These are phyloP conservation scores for Nyssa sinensis DNA, from an alignment of 148 eudicot genomes.

Conservation along the genomic window DNA sequence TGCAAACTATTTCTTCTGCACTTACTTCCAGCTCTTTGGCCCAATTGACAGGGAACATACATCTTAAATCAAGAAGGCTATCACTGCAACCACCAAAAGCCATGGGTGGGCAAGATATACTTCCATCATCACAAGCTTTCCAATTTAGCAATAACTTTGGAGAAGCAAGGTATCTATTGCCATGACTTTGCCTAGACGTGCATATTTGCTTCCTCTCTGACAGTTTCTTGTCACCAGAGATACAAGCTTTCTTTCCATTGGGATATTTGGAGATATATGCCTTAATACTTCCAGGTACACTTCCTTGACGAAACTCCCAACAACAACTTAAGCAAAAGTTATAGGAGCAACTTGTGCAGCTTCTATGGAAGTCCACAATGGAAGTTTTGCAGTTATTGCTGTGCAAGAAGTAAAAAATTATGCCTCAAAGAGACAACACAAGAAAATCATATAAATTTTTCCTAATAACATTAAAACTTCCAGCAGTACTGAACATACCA, in stretches of 20 bases:
- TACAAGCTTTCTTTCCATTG: constrained; percentile 26
- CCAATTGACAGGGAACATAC: constrained; percentile 62
- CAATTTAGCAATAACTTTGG: constrained; percentile 33
- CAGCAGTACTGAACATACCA: constrained; percentile 51
- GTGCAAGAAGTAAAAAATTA: constrained; percentile 32
- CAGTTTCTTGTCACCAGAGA: constrained; percentile 22
- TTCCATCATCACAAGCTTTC: constrained; percentile 43
- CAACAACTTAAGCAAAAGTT: constrained; percentile 83
- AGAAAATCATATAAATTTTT: constrained; percentile 2
- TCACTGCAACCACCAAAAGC: constrained; percentile 75
- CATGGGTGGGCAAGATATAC: constrained; percentile 61
- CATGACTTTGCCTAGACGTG: constrained; percentile 12
- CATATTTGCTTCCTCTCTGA: constrained; percentile 21
- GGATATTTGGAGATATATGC: constrained; percentile 17
- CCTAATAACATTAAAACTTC: constrained; percentile 3
- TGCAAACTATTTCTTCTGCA: constrained; percentile 52
- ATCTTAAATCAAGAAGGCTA: constrained; percentile 61
- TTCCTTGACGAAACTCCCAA: constrained; percentile 42
- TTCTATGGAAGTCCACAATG: constrained; percentile 78
- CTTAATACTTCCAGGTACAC: constrained; percentile 16
- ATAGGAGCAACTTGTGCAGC: constrained; percentile 78
- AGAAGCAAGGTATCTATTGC: constrained; percentile 21
- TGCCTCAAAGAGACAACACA: constrained; percentile 13
- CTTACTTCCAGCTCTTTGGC: constrained; percentile 58
- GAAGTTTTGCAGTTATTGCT: constrained; percentile 76